Evolutionary conservation across 805 yeast species (phyloP).

Genomic region (Hanseniaspora thailandica): DNA sequence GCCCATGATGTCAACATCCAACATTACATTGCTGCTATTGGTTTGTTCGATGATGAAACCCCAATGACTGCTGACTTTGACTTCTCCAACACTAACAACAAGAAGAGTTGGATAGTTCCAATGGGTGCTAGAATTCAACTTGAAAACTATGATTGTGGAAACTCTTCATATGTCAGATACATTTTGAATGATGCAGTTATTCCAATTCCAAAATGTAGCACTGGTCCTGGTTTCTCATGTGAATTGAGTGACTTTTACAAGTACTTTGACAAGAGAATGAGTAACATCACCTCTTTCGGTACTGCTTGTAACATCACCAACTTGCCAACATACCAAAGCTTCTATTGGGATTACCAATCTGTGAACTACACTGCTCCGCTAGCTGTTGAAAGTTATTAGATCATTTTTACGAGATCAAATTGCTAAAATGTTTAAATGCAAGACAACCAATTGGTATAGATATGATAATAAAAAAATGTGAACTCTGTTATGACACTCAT

Average conservation of each 20-base stretch:
- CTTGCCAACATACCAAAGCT: conserved; percentile 20
- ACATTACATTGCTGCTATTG: conserved; percentile 52
- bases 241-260: conserved; percentile 29
- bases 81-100: conserved; percentile 37
- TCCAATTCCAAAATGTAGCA: conserved; percentile 37
- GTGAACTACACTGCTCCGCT: conserved; percentile 19
- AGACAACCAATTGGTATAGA: too few species aligned
- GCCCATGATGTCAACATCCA: conserved; percentile 64
- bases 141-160: conserved; percentile 39
- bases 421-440: too few species aligned
- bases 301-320: conserved; percentile 26
- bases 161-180: conserved; percentile 35
- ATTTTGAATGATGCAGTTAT: conserved; percentile 44
- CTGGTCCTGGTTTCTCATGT: conserved; percentile 47
- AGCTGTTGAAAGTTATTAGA: conserved; percentile 5
- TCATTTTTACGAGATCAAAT: background rate
- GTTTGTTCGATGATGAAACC: conserved; percentile 33
- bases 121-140: conserved; percentile 45
- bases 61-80: conserved; percentile 37
- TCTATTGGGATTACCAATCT: conserved; percentile 21
- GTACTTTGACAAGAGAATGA: conserved; percentile 26
- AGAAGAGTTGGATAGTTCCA: conserved; percentile 40
- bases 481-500: conserved; percentile 15
- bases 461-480: conserved; percentile 1
- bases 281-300: conserved; percentile 24